phyloP scores from a whole-genome alignment of 164 flowering plant genomes.

The Piper betle region DNA sequence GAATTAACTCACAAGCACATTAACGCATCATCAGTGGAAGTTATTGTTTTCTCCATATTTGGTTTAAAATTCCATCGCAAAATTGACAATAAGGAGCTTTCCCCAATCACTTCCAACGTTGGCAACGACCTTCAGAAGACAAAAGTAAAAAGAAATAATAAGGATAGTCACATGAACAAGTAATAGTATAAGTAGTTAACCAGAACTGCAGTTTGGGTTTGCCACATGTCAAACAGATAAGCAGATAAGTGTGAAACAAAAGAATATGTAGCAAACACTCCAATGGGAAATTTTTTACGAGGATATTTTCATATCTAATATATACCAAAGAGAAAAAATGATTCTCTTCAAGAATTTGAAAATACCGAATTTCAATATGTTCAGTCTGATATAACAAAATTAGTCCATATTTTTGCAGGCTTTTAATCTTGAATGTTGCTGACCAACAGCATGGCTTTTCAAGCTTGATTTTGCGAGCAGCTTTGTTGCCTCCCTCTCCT shows the following conservation, averaged over 20 bases:
- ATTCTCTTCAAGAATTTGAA: not conserved
- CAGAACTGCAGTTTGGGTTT: not conserved
- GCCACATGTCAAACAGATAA: not conserved
- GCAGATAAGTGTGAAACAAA: not conserved
- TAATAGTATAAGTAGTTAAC: not conserved
- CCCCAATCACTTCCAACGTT: constrained; percentile 44
- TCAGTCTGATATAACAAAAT: constrained; percentile 61
- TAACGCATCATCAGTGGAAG: constrained; percentile 41
- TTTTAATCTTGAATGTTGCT: constrained; percentile 35
- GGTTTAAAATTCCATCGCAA: constrained; percentile 73
- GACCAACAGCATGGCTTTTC: constrained; percentile 68
- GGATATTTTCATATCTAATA: too few relatives aligned
- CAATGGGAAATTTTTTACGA: too few relatives aligned
- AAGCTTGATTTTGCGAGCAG: constrained; percentile 52
- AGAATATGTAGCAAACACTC: not conserved
- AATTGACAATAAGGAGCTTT: constrained; percentile 46
- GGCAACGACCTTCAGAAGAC: constrained; percentile 52
- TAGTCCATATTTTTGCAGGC: constrained; percentile 35
- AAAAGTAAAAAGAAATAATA: not conserved
- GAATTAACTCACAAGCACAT: constrained; percentile 40
- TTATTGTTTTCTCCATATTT: constrained; percentile 49
- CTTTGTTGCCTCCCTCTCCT: constrained; percentile 46
- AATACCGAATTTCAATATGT: constrained; percentile 44
- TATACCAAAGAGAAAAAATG: not conserved
- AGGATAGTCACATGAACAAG: constrained; percentile 1